Evolutionary conservation across 2,329 filamentous ascomycete genomes (phyloP).

Genomic region (Apiospora kogelbergensis): DNA sequence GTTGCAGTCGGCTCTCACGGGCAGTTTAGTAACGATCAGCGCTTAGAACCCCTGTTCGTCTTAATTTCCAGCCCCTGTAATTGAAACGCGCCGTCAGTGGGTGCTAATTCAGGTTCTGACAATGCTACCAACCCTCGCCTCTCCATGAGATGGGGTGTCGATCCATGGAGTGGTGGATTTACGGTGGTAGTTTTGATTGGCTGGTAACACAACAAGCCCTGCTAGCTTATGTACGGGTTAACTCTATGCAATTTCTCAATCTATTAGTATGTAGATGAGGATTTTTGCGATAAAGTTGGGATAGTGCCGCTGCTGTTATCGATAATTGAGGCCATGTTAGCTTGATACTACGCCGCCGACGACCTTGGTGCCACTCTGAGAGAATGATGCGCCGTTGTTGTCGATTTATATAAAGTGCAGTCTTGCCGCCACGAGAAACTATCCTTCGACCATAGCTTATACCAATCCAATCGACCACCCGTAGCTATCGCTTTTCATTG

Average conservation of each 20-base stretch:
- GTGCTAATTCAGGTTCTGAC: not conserved
- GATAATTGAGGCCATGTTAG: not conserved
- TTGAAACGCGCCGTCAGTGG: conserved; percentile 11
- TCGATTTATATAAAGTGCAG: not conserved
- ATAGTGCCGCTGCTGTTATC: too few species aligned
- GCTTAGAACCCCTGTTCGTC: not conserved
- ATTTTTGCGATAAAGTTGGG: too few species aligned
- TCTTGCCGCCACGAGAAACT: not conserved
- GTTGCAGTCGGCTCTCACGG: not conserved
- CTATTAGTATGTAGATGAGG: not conserved
- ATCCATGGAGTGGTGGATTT: not conserved
- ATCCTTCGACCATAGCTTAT: not conserved
- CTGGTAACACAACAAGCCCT: not conserved
- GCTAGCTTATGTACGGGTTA: too few species aligned
- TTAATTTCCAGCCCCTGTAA: conserved; percentile 10
- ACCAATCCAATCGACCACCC: not conserved
- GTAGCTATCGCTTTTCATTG: not conserved
- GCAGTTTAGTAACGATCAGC: not conserved
- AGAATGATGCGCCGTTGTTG: not conserved
- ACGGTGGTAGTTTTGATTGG: too few species aligned
- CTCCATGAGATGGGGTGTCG: not conserved
- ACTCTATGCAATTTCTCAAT: too few species aligned
- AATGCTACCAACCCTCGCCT: too few species aligned
- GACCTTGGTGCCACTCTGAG: not conserved
- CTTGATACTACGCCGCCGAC: not conserved